These are phyloP conservation scores for Neophaeococcomyces aloes DNA, from an alignment of 2,329 filamentous ascomycete genomes.

Conservation along the genomic window DNA sequence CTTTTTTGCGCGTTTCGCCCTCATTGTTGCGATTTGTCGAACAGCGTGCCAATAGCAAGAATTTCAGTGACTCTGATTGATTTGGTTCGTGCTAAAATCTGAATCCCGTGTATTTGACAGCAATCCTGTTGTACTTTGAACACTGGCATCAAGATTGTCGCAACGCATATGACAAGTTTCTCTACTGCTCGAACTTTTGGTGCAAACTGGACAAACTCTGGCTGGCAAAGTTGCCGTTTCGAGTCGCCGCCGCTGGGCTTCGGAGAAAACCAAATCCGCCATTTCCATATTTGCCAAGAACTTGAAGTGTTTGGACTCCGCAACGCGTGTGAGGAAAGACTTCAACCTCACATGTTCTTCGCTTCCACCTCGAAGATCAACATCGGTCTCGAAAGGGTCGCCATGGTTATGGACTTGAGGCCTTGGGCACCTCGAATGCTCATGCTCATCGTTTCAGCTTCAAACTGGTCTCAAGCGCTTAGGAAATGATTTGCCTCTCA, in stretches of 20 bases:
- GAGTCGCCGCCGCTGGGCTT: too few species aligned
- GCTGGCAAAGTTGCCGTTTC: too few species aligned
- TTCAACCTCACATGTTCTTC: neutral
- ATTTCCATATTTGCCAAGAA: too few species aligned
- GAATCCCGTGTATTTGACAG: too few species aligned
- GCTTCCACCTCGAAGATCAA: neutral
- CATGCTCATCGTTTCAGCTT: slow-evolving; percentile 5
- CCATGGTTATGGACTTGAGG: neutral
- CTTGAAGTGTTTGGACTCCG: too few species aligned
- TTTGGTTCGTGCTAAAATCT: too few species aligned
- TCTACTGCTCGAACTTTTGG: neutral
- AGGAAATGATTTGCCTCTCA: neutral
- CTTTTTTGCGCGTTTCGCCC: slow-evolving; percentile 59
- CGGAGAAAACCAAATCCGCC: too few species aligned
- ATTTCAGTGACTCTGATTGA: too few species aligned
- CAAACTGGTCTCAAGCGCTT: neutral
- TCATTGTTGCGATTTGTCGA: slow-evolving; percentile 41
- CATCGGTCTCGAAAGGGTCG: slow-evolving; percentile 7
- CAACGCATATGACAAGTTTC: neutral
- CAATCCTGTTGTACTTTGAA: too few species aligned
- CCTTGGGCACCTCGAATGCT: slow-evolving; percentile 6
- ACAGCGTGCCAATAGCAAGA: neutral
- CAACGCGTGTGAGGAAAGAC: neutral
- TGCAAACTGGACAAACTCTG: slow-evolving; percentile 1
- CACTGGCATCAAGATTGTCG: too few species aligned